phyloP scores from a whole-genome alignment of 2,329 filamentous ascomycete species.

The Fusarium hainanense region DNA sequence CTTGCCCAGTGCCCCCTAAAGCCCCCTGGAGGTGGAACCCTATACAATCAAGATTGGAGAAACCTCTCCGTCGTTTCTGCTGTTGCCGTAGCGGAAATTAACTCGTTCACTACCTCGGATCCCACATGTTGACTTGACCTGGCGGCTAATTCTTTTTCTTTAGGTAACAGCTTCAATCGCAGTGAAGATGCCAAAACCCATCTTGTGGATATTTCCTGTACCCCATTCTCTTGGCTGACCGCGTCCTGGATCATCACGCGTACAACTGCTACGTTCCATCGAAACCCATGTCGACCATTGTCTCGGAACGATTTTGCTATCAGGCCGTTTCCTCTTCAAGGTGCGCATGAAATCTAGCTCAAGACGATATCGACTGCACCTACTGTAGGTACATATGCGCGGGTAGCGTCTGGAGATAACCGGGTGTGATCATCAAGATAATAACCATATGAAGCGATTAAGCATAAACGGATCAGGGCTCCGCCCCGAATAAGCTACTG shows the following conservation, averaged over 20 bases:
- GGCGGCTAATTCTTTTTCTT: conserved; percentile 15
- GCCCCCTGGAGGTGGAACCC: conserved; percentile 12
- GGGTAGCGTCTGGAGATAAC: conserved; percentile 30
- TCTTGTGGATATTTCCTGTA: conserved; percentile 22
- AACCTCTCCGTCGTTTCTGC: conserved; percentile 7
- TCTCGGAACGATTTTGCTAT: conserved; percentile 11
- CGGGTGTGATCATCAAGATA: conserved; percentile 13
- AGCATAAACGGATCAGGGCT: conserved; percentile 12
- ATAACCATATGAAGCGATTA: conserved; percentile 8
- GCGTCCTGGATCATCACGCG: conserved; percentile 9
- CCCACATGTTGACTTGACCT: conserved; percentile 12
- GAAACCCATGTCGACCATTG: conserved; percentile 12
- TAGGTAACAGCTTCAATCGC: not conserved
- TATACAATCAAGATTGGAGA: conserved; percentile 9
- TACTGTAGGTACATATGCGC: not conserved
- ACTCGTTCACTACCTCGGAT: not conserved
- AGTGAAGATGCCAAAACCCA: not conserved
- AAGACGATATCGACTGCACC: not conserved
- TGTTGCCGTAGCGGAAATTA: conserved; percentile 1
- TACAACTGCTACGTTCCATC: conserved; percentile 17
- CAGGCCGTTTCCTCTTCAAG: not conserved
- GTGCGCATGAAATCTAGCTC: not conserved
- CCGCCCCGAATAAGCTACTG: conserved; percentile 25
- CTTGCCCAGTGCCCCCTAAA: not conserved
- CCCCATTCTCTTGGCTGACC: conserved; percentile 15